phyloP scores from a whole-genome alignment of 768 basidiomycete genomes.

The Udeniomyces megalosporus region DNA sequence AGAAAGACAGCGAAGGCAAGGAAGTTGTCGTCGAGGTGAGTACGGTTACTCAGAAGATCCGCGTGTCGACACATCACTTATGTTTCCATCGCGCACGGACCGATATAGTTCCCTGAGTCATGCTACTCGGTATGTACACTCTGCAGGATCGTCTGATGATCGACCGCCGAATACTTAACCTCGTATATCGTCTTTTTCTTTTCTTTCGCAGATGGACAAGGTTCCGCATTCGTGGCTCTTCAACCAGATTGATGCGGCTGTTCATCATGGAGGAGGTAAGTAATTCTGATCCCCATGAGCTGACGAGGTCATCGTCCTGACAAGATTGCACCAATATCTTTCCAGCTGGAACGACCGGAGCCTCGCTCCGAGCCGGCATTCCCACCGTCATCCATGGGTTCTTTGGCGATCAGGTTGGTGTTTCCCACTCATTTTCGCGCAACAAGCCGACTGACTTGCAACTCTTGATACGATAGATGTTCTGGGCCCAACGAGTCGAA shows the following conservation, averaged over 20 bases:
- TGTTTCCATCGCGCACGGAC: slow-evolving; percentile 40
- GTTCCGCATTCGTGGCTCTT: slow-evolving; percentile 41
- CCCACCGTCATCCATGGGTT: slow-evolving; percentile 26
- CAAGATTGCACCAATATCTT: no score
- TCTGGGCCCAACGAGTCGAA: not conserved
- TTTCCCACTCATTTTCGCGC: no score
- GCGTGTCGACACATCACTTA: no score
- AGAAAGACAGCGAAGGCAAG: not conserved
- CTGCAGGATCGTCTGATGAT: no score
- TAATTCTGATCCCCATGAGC: no score
- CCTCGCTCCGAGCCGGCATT: slow-evolving; percentile 37
- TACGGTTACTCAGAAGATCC: no score
- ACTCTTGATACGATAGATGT: no score
- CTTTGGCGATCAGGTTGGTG: slow-evolving; percentile 33
- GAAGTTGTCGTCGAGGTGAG: slow-evolving; percentile 19
- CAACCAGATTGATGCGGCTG: slow-evolving; percentile 40
- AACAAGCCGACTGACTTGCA: no score
- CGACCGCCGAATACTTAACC: no score
- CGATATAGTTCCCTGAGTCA: no score
- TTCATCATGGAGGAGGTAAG: slow-evolving; percentile 57
- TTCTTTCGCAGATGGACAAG: slow-evolving; percentile 37
- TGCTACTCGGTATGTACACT: slow-evolving; percentile 36
- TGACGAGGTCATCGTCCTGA: no score
- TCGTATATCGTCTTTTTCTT: not conserved
- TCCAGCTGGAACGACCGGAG: slow-evolving; percentile 58